Evolutionary conservation across 2,329 filamentous ascomycete genomes (phyloP).

Genomic region (Ophiostoma pallidulum): DNA sequence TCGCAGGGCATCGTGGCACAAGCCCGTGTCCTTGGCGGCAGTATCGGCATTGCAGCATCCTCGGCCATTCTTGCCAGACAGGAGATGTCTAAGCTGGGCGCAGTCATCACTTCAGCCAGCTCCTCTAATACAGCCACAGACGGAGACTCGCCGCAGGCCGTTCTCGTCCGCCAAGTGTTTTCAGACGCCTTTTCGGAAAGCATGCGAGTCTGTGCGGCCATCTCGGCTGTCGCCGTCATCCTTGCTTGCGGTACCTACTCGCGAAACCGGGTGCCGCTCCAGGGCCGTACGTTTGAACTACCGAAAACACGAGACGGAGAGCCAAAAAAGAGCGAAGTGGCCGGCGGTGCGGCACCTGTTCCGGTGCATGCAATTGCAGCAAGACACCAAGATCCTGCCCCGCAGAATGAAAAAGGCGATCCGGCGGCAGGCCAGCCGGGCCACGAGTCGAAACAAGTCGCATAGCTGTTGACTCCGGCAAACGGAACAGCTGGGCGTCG

Average conservation of each 20-base stretch:
- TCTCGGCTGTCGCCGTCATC: constrained; percentile 33
- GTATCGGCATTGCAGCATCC: constrained; percentile 44
- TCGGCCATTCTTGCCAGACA: constrained; percentile 34
- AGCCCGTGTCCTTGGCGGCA: constrained; percentile 42
- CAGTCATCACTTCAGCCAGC: constrained; percentile 22
- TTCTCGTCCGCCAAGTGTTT: constrained; percentile 30
- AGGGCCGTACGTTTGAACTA: too few relatives aligned
- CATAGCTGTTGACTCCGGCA: too few relatives aligned
- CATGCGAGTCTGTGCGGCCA: constrained; percentile 29
- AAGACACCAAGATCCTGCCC: too few relatives aligned
- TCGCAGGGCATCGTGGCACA: constrained; percentile 46
- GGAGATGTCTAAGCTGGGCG: constrained; percentile 23
- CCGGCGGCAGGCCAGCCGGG: too few relatives aligned
- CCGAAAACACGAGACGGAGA: too few relatives aligned
- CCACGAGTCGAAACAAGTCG: too few relatives aligned
- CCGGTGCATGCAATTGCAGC: too few relatives aligned
- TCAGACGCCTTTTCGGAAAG: constrained; percentile 27
- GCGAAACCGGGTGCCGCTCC: constrained; percentile 23
- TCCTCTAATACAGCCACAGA: constrained; percentile 18
- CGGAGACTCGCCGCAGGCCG: constrained; percentile 19
- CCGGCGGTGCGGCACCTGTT: too few relatives aligned
- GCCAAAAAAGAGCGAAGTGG: too few relatives aligned
- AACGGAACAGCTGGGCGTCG: too few relatives aligned
- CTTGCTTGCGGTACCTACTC: constrained; percentile 32
- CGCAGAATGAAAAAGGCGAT: too few relatives aligned